Evolutionary conservation across 108 stramenopile species (phyloP).

Genomic region (Cyclotella atomus): DNA sequence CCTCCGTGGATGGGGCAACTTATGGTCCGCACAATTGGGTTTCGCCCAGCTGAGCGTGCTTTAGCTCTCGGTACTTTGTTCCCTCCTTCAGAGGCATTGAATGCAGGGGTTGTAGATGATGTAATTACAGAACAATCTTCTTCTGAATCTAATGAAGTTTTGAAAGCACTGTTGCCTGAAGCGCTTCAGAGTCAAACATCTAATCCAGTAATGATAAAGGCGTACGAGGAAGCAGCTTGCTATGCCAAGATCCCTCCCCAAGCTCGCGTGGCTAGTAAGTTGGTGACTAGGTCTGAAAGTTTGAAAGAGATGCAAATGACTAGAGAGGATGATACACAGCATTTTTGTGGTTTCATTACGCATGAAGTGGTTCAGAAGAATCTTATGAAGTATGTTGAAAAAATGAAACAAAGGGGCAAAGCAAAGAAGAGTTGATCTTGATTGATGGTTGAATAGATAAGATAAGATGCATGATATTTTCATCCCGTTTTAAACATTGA

Average conservation of each 20-base stretch:
- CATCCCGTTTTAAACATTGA: too few relatives aligned
- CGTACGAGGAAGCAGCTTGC: conserved; percentile 36
- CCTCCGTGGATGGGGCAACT: conserved; percentile 56
- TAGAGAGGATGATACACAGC: conserved; percentile 64
- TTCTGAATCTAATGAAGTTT: neutral
- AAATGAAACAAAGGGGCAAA: conserved; percentile 32
- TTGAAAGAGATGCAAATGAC: conserved; percentile 51
- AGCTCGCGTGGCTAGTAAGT: conserved; percentile 68
- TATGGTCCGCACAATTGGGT: conserved; percentile 72
- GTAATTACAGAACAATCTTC: conserved; percentile 49
- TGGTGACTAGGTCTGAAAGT: conserved; percentile 54
- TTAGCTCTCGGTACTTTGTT: conserved; percentile 74
- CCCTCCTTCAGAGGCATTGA: conserved; percentile 60
- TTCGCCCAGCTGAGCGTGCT: conserved; percentile 75
- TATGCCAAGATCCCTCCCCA: conserved; percentile 65
- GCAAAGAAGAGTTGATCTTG: conserved; percentile 18
- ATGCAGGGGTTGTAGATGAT: conserved; percentile 78
- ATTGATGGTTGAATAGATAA: neutral
- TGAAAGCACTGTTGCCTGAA: conserved; percentile 29
- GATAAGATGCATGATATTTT: too few relatives aligned
- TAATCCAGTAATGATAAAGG: conserved; percentile 40
- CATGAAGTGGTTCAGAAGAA: conserved; percentile 67
- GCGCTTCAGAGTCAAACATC: conserved; percentile 25
- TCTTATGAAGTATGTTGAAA: conserved; percentile 61
- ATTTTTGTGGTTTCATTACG: conserved; percentile 70